Base-by-base conservation (phyloP, 345 rosid species). In the Moringa oleifera region DNA sequence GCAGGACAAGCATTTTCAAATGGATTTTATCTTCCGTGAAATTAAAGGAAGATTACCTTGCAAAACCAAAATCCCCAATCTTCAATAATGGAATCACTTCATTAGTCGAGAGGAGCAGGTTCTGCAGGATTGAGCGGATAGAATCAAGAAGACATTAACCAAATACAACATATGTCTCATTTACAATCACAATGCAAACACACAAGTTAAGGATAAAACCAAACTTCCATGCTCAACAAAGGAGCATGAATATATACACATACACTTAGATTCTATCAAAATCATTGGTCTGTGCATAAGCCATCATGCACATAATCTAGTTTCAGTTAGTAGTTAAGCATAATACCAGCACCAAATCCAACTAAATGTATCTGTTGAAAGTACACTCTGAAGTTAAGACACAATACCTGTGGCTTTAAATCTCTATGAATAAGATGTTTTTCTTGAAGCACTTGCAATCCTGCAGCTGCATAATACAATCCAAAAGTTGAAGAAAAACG, bases 21-120 rank as follows among this genome's bases (percentile, higher is more conserved):
- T 11, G 1, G 47, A 41, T 41, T 41, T 41, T 3, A 19, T 18
- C 20, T 47, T 6, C 1, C 5, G 54, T 18, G 54, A 51, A 21
- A 51, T 51, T 41, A 41, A 9, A 41, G 47, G 6, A n/a, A 11
- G 64, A 51, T 51, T 68, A 86, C 96, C 96, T 84, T 53, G 93
- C 96, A 83, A 89, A 89, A 62, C 93, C 96, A 80, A 89, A 89
- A 76, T 89, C 96, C 52, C 93, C 93, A 58, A 89, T 89, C 80
- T 89, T 89, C 75, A 89, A 67, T 61, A 69, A 64, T 16, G 86
- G 86, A 64, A 82, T 71, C 53, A 55, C 67, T 58, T 77, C 89
- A 68, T 74, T 70, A 17, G 84, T 80, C 18, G 85, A 77, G 60
- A 89, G 73, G 55, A 89, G 87, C 51, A 89, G 73, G 80, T 89